Conservation (phyloP, 768 basidiomycete genomes). For the Pisolithus albus region DNA sequence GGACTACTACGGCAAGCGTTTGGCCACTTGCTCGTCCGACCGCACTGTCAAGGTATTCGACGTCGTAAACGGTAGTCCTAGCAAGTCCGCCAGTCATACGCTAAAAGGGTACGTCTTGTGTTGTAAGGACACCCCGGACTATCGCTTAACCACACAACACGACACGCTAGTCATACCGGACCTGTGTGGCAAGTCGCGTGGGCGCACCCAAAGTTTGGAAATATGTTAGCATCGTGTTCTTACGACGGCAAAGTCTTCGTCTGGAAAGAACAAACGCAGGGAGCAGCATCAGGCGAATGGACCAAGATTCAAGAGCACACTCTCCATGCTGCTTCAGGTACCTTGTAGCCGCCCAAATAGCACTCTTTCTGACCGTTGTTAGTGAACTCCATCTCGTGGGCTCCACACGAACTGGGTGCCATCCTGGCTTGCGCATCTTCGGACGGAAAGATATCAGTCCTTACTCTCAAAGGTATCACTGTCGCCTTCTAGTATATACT, state of each 20-base stretch:
- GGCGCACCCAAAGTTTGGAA: slow-evolving; percentile 97
- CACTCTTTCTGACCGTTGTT: neutral
- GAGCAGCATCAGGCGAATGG: slow-evolving; percentile 62
- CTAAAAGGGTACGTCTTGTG: slow-evolving; percentile 61
- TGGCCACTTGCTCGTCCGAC: slow-evolving; percentile 96
- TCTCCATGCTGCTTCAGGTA: slow-evolving; percentile 89
- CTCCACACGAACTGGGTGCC: slow-evolving; percentile 96
- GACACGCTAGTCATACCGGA: slow-evolving; percentile 70
- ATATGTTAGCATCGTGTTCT: slow-evolving; percentile 95
- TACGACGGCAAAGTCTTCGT: slow-evolving; percentile 98
- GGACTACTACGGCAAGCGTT: slow-evolving; percentile 94
- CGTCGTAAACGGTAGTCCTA: slow-evolving; percentile 80
- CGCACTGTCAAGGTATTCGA: slow-evolving; percentile 94
- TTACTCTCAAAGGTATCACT: slow-evolving; percentile 90
- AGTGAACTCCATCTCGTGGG: slow-evolving; percentile 99
- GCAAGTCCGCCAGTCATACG: slow-evolving; percentile 60
- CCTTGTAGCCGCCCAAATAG: slow-evolving; percentile 14
- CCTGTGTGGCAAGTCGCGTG: slow-evolving; percentile 98
- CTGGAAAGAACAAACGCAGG: slow-evolving; percentile 81
- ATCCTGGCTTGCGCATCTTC: slow-evolving; percentile 96
- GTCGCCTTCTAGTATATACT: neutral
- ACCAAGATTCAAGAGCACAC: slow-evolving; percentile 93
- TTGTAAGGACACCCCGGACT: neutral
- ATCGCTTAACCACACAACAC: neutral
- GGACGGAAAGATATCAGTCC: slow-evolving; percentile 93